These are phyloP conservation scores for Lentithecium fluviatile DNA, from an alignment of 495 filamentous ascomycete genomes.

Conservation along the genomic window DNA sequence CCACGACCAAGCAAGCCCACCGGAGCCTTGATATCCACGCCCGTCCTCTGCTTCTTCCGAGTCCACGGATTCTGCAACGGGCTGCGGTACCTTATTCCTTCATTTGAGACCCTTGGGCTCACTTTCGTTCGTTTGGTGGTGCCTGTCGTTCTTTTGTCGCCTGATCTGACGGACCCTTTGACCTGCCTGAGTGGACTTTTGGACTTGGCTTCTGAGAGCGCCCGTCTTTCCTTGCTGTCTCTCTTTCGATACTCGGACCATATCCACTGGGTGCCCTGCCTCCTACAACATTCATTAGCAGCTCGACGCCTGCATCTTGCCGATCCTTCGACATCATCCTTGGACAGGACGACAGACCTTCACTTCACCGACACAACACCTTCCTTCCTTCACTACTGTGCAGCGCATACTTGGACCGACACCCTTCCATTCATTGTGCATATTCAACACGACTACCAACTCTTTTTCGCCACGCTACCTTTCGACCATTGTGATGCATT, in stretches of 20 bases:
- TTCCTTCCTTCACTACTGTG: slow-evolving; percentile 1
- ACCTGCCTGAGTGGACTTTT: too few relatives aligned
- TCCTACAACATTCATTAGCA: too few relatives aligned
- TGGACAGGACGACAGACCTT: neutral
- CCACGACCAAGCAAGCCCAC: neutral
- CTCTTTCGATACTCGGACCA: too few relatives aligned
- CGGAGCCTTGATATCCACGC: slow-evolving; percentile 25
- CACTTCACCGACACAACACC: neutral
- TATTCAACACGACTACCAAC: neutral
- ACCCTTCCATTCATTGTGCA: neutral
- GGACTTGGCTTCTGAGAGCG: too few relatives aligned
- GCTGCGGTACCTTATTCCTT: neutral
- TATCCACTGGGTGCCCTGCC: too few relatives aligned
- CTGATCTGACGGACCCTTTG: neutral
- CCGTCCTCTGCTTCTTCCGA: slow-evolving; percentile 1
- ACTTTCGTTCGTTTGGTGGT: neutral
- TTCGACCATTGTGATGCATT: slow-evolving; percentile 5
- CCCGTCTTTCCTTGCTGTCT: too few relatives aligned
- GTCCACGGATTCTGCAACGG: slow-evolving; percentile 5
- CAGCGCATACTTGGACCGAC: slow-evolving; percentile 2
- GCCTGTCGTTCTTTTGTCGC: slow-evolving; percentile 17
- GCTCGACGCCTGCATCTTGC: too few relatives aligned
- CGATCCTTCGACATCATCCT: neutral
- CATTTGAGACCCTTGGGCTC: neutral
- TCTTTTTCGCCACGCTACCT: slow-evolving; percentile 1